These are phyloP conservation scores for Cichorium intybus DNA, from an alignment of 140 eudicot genomes.

Conservation along the genomic window DNA sequence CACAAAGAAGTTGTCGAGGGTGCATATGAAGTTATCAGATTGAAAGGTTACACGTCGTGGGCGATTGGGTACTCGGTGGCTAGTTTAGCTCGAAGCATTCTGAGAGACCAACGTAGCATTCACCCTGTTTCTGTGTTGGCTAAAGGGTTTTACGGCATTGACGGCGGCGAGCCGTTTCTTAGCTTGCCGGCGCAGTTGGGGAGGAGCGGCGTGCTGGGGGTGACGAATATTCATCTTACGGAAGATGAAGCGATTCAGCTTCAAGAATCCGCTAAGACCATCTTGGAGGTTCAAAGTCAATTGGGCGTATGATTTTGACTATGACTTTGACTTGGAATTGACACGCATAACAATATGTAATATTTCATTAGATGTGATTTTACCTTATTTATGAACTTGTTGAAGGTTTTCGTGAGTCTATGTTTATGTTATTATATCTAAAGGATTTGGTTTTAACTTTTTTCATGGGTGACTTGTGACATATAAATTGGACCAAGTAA, in stretches of 20 bases:
- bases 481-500: too few species aligned
- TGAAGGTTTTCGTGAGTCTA: too few species aligned
- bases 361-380: too few species aligned
- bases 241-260: constrained; percentile 59
- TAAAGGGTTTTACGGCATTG: constrained; percentile 75
- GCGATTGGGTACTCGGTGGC: constrained; percentile 97
- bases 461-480: too few species aligned
- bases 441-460: too few species aligned
- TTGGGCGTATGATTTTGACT: constrained; percentile 48
- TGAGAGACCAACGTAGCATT: constrained; percentile 75
- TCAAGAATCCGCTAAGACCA: constrained; percentile 61
- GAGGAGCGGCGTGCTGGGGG: constrained; percentile 75
- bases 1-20: constrained; percentile 74
- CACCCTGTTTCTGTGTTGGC: constrained; percentile 91
- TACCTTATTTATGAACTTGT: too few species aligned
- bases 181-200: constrained; percentile 91
- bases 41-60: constrained; percentile 98
- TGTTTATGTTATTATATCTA: too few species aligned
- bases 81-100: constrained; percentile 65
- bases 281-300: constrained; percentile 69
- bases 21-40: constrained; percentile 78
- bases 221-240: constrained; percentile 66
- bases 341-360: neutral
- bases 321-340: constrained; percentile 12
- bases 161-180: constrained; percentile 70